Base-by-base conservation (phyloP, 2,329 filamentous ascomycete species). In the Epicoccum nigrum region DNA sequence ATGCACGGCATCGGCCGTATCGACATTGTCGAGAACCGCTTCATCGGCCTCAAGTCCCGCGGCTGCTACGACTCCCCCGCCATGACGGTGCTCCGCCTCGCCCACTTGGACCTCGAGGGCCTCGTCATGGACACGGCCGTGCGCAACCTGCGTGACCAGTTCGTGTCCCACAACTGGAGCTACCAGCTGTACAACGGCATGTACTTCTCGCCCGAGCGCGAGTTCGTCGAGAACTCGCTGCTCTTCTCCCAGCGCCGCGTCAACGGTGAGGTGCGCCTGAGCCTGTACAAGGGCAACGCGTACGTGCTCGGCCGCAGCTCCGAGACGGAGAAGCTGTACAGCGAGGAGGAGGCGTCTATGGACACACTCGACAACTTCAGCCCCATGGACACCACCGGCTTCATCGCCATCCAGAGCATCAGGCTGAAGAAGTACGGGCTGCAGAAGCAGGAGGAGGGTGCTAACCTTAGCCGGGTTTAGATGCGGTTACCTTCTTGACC, bases 21-120 rank as follows among this genome's bases (percentile, higher is more conserved):
- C 60, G 89, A 93, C 74, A 93, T 93, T 69, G 89, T 92, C 55
- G 88, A 91, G 73, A 89, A 89, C 78, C 83, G 89, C 45, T 90
- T 88, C 79, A 88, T 90, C 68, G 89, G 89, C 58, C 81, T 92
- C 65, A 92, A 92, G 80, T 86, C 83, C 62, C 85, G 89, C 66
- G 89, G 89, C 65, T 92, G 89, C 69, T 92, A 92, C 79, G 89
- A 92, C 56, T 76, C 74, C 33, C 74, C 67, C 38, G 71, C 69
- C 63, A 73, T 74, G 67, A 74, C 70, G 23, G 70, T 74, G 55
- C 80, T 85, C 34, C 79, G 83, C 48, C 71, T 76, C 42, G 83
- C 83, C 2, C 83, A 85, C 72, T 70, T 86, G 58, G 84, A 87
- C 66, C 74, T 86, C 43, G 83, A 87, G 69, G 86, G 86, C 69